Evolutionary conservation across 176 grass and related monocot species (phyloP).

Genomic region (Eragrostis curvula): DNA sequence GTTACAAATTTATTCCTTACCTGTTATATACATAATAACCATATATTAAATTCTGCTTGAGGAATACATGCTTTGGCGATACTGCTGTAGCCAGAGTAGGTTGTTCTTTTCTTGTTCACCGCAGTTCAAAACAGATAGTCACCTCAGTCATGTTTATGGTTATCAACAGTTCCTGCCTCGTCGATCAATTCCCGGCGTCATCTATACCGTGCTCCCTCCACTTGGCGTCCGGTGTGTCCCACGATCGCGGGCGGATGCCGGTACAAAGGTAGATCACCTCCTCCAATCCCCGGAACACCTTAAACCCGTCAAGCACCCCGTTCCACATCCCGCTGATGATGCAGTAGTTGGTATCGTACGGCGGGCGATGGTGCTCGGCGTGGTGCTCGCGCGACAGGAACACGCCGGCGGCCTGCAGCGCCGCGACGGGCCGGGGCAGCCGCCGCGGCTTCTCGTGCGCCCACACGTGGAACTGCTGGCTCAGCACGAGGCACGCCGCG

Average conservation of each 20-base stretch:
- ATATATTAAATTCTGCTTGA: too few species aligned
- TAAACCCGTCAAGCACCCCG: conserved; percentile 49
- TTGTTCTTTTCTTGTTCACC: too few species aligned
- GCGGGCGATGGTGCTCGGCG: conserved; percentile 53
- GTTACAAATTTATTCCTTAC: too few species aligned
- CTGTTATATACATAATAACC: too few species aligned
- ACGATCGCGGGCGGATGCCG: conserved; percentile 65
- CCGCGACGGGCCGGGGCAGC: conserved; percentile 57
- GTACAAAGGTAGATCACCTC: conserved; percentile 66
- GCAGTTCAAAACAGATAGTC: too few species aligned
- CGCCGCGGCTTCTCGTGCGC: conserved; percentile 61
- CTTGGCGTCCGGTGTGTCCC: conserved; percentile 19
- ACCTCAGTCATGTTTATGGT: too few species aligned
- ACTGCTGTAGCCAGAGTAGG: too few species aligned
- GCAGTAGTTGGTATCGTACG: conserved; percentile 44
- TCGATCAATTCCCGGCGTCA: too few species aligned
- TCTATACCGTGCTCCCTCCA: too few species aligned
- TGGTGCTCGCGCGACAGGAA: conserved; percentile 68
- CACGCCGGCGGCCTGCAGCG: conserved; percentile 73
- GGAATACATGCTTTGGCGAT: too few species aligned
- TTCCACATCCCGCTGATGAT: conserved; percentile 81
- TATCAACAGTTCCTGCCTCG: too few species aligned
- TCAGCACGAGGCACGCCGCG: conserved; percentile 70
- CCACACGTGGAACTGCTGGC: conserved; percentile 94
- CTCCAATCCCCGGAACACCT: conserved; percentile 65